phyloP scores from a whole-genome alignment of 805 yeast species.

The Candida sithepensis region DNA sequence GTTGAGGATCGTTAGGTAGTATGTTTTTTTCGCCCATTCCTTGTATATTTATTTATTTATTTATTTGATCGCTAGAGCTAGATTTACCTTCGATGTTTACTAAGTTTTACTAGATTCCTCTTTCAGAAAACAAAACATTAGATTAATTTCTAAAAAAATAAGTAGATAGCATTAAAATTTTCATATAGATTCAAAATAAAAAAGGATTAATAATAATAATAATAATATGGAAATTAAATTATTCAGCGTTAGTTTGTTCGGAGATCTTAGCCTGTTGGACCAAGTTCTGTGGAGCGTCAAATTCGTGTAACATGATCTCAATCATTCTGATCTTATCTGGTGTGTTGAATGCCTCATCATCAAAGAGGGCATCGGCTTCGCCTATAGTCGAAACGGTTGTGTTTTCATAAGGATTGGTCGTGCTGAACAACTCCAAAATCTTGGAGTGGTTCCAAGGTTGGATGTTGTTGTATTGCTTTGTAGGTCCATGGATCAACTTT shows the following conservation, averaged over 20 bases:
- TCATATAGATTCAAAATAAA: neutral
- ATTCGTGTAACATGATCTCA: constrained; percentile 55
- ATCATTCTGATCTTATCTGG: constrained; percentile 56
- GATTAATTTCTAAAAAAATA: neutral
- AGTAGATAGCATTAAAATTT: neutral
- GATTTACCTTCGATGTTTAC: too few species aligned
- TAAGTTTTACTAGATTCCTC: too few species aligned
- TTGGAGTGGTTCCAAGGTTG: constrained; percentile 60
- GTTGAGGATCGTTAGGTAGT: constrained; percentile 28
- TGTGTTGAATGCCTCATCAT: constrained; percentile 40
- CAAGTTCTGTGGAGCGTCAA: constrained; percentile 63
- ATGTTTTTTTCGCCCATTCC: neutral
- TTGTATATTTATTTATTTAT: neutral
- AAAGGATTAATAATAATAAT: neutral
- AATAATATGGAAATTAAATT: neutral
- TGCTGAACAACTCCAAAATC: constrained; percentile 54
- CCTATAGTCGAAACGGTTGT: constrained; percentile 49
- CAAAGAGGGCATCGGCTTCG: constrained; percentile 47
- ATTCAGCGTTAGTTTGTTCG: constrained; percentile 18
- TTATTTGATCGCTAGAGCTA: neutral
- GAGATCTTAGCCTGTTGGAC: constrained; percentile 56
- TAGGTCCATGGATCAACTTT: constrained; percentile 60
- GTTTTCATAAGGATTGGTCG: constrained; percentile 45
- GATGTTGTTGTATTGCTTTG: constrained; percentile 55
- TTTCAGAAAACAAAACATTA: too few species aligned